Evolutionary conservation across 208 protist species (phyloP).

Genomic region (Jaenimonas drosophilae): DNA sequence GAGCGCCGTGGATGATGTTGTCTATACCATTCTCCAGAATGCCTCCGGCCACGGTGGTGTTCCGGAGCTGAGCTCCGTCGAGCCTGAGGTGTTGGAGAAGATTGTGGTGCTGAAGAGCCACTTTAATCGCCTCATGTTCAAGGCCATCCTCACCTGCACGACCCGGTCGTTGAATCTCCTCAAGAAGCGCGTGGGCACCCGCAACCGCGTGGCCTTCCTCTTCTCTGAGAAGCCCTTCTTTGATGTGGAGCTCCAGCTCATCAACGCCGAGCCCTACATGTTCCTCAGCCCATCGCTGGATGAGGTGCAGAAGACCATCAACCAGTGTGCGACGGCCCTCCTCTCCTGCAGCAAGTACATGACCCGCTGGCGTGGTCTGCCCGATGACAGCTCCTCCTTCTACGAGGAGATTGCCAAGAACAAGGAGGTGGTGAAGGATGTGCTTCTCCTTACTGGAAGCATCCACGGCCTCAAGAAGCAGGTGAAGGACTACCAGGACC

Average conservation of each 20-base stretch:
- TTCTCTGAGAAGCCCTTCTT: conserved; percentile 93
- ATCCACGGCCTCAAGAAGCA: conserved; percentile 90
- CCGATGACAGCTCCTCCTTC: conserved; percentile 62
- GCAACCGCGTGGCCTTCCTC: conserved; percentile 86
- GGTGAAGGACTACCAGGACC: conserved; percentile 87
- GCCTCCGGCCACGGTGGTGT: no score
- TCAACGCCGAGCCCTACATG: conserved; percentile 86
- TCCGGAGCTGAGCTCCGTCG: conserved; percentile 41
- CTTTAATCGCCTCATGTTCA: conserved; percentile 90
- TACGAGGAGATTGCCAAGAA: conserved; percentile 92
- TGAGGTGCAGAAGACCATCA: conserved; percentile 94
- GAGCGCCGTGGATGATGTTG: conserved; percentile 84
- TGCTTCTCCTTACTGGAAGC: conserved; percentile 91
- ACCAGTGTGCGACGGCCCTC: conserved; percentile 85
- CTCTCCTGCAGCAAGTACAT: conserved; percentile 91
- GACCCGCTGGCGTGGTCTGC: conserved; percentile 63
- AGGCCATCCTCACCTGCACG: conserved; percentile 86
- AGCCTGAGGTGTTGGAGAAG: conserved; percentile 64
- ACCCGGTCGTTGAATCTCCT: conserved; percentile 86
- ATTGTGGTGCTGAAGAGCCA: conserved; percentile 75
- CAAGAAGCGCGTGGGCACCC: conserved; percentile 89
- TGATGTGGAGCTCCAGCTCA: conserved; percentile 92
- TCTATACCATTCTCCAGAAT: conserved; percentile 55
- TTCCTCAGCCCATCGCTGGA: conserved; percentile 91
- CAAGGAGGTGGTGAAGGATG: conserved; percentile 91